Base-by-base conservation (phyloP, 306 rosid species). In the Lotus japonicus region DNA sequence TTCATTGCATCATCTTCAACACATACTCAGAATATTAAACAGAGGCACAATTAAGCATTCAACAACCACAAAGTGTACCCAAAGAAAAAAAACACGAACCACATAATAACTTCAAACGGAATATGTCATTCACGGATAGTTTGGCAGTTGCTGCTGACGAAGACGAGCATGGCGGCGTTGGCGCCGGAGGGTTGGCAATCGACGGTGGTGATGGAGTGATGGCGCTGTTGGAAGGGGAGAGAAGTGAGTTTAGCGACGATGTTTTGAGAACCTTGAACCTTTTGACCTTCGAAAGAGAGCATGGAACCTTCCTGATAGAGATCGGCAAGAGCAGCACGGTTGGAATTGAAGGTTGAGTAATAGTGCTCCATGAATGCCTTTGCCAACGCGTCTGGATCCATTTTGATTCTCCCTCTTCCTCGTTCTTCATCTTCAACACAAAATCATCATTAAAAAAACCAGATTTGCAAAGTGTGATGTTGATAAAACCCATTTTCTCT, bases 191-290 rank as follows among this genome's bases (percentile, higher is more conserved):
- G 95, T 71, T 92, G 98, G 63, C 79, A 89, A 79, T 92, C 98
- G 19, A 92, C 89, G 80, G 91, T 86, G 76, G 85, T 76, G 88
- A 90, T 87, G 82, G 66, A 51, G 78, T 94, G 99, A 69, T 84
- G 83, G 79, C 97, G 90, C 89, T 94, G 97, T 73, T 90, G 90
- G 74, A 94, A 94, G 9, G 99, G 99, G 16, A 94, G 95, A 49
- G 82, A 55, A 9, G 90, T 75, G 71, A 94, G 97, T 72, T 94
- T 94, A 11, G 88, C 84, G 2, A 90, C 90, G 44, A 94, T 94
- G 81, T 75, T 84, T 35, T 69, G 89, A 0, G 95, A 13, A 2
- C 99, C 97, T 42, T 77, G 96, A 77, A 87, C 84, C 89, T 94
- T 88, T 89, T 90, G 89, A 23, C 97, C 99, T 43, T 94, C 99